These are phyloP conservation scores for Alternaria tenuissima DNA, from an alignment of 2,329 filamentous ascomycete genomes.

Conservation along the genomic window DNA sequence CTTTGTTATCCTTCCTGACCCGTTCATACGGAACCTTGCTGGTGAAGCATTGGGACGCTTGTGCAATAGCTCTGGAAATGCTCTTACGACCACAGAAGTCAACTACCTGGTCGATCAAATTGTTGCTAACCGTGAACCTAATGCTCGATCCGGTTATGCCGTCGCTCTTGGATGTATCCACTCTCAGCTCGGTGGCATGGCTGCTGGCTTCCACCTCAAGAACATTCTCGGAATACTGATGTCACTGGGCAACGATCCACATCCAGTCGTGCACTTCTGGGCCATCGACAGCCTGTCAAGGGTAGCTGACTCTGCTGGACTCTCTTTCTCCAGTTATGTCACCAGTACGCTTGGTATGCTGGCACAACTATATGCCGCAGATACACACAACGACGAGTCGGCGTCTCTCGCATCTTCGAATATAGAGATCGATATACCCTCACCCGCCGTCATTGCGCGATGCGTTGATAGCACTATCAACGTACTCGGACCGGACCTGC, in stretches of 20 bases:
- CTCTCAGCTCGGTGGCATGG: conserved; percentile 96
- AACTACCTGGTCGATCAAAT: conserved; percentile 94
- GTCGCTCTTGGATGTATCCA: conserved; percentile 94
- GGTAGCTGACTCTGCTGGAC: conserved; percentile 88
- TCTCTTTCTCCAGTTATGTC: conserved; percentile 91
- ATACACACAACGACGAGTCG: conserved; percentile 88
- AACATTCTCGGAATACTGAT: conserved; percentile 98
- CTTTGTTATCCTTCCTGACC: conserved; percentile 83
- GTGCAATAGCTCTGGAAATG: conserved; percentile 83
- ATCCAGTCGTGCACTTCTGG: conserved; percentile 96
- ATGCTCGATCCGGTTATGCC: conserved; percentile 90
- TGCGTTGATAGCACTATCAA: conserved; percentile 97
- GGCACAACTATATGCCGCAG: conserved; percentile 88
- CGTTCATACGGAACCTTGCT: conserved; percentile 84
- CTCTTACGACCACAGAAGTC: conserved; percentile 88
- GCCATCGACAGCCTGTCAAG: conserved; percentile 86
- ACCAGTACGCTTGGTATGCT: conserved; percentile 92
- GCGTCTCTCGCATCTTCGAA: conserved; percentile 85
- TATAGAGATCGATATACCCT: conserved; percentile 83
- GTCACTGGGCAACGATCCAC: conserved; percentile 94
- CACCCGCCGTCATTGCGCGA: conserved; percentile 81
- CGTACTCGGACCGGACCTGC: conserved; percentile 91
- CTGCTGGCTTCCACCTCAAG: conserved; percentile 93
- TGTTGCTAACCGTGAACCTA: conserved; percentile 90
- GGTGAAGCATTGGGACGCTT: conserved; percentile 86